Evolutionary conservation across 495 filamentous ascomycete species (phyloP), one percentile per base, ranked within the genome.

Genomic region (Penicillium ochrochloron): DNA sequence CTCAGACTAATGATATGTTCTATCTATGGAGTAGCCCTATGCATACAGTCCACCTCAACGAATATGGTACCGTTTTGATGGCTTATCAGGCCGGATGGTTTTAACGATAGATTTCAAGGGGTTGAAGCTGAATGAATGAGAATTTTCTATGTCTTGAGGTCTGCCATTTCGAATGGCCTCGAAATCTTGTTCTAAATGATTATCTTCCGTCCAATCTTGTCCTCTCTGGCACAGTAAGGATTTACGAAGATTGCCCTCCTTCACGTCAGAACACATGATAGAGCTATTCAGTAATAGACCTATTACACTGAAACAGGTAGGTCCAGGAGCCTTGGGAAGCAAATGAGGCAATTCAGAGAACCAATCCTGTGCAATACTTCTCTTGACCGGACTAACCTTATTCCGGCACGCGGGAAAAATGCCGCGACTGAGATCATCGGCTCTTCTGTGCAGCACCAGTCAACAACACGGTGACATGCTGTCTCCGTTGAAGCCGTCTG

Each of bases 401-500:
- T 61, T 66, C 73, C 73, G 66, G 12, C 9, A 15, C 53, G 62
- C 67, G 65, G 60, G 59, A 71, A 73, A 73, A 73, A 71, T 63
- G 64, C 66, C 66, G 69, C 66, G 58, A 39, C 65, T 60, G 65
- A 68, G 61, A 65, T 68, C 58, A 65, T 67, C 61, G 61, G 31
- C 37, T 33, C 39, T 58, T 25, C 57, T 53, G 37, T 55, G 59
- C 41, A 60, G 59, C 46, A 64, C 58, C 59, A 51, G 50, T 61
- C 53, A 53, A 65, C 52, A 63, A 42, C 62, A 55, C 59, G 58
- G 68, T 68, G 74, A 74, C 66, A 82, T 82, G 80, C 72, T 79
- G 67, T 72, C 76, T 65, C 69, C 75, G 51, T 51, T 76, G 60
- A 78, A 74, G 68, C 70, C 76, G 29, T 75, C 71, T 55, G 83